phyloP scores from a whole-genome alignment of 2,329 filamentous ascomycete genomes.

The Curvularia eragrostidis region DNA sequence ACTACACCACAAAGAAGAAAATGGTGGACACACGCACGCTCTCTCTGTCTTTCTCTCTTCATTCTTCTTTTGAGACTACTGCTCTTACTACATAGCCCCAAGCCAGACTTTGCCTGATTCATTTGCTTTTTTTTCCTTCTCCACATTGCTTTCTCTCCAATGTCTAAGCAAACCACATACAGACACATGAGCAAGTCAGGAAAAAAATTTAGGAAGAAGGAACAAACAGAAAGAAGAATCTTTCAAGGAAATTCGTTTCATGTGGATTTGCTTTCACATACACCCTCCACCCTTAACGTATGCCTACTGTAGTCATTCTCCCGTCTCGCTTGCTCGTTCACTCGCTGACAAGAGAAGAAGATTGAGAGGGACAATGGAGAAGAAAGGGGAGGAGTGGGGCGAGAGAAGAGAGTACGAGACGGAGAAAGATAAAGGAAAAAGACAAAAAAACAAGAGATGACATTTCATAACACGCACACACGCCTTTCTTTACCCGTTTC shows the following conservation, averaged over 20 bases:
- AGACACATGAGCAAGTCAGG: background rate
- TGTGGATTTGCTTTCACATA: background rate
- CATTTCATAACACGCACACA: background rate
- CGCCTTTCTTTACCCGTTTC: background rate
- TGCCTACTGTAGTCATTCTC: too few relatives aligned
- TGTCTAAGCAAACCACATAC: background rate
- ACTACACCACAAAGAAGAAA: background rate
- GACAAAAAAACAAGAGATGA: background rate
- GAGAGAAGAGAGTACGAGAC: background rate
- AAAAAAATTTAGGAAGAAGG: background rate
- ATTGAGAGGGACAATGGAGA: background rate
- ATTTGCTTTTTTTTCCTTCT: background rate
- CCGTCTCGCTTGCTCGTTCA: background rate
- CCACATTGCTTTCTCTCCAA: background rate
- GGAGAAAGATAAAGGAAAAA: background rate
- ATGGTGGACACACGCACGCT: background rate
- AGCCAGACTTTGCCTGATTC: background rate
- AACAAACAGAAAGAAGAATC: background rate
- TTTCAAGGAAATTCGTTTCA: slow-evolving; percentile 4
- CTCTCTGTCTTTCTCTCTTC: background rate
- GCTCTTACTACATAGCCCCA: too few relatives aligned
- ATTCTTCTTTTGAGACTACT: background rate
- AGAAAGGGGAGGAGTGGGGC: background rate
- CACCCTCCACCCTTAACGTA: background rate
- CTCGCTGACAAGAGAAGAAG: background rate